Percentiles rank a stretch among this genome's conserved stretches.
Conservation (phyloP, 108 stramenopile species). For the Cyclostephanos tholiformis region DNA sequence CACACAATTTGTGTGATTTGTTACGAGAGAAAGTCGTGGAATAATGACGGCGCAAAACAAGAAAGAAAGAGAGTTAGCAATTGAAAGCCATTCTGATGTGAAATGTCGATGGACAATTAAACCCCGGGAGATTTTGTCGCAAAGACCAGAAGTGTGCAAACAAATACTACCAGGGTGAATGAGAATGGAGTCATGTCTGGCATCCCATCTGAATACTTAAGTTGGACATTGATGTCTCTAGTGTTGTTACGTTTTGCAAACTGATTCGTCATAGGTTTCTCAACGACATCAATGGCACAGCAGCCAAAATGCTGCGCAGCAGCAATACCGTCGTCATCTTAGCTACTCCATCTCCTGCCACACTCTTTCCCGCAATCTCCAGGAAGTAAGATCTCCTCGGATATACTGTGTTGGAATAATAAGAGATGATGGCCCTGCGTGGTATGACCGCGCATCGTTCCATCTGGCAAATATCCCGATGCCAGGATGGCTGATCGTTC, state of each 20-base stretch:
- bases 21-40: neutral
- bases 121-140: neutral
- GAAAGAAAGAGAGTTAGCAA: slow-evolving; percentile 20
- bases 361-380: slow-evolving; percentile 15
- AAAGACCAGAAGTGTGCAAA: slow-evolving; percentile 34
- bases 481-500: slow-evolving; percentile 40
- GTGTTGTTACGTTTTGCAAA: slow-evolving; percentile 1
- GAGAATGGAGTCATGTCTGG: neutral
- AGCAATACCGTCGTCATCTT: slow-evolving; percentile 1
- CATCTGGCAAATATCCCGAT: slow-evolving; percentile 38
- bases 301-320: slow-evolving; percentile 33
- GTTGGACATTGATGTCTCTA: neutral
- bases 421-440: slow-evolving; percentile 26
- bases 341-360: slow-evolving; percentile 4
- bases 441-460: slow-evolving; percentile 36
- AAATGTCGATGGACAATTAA: slow-evolving; percentile 28
- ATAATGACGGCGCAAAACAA: neutral
- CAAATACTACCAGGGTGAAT: slow-evolving; percentile 14
- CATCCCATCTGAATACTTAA: neutral
- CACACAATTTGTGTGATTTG: neutral
- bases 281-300: slow-evolving; percentile 35
- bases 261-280: slow-evolving; percentile 16
- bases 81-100: slow-evolving; percentile 26
- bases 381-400: slow-evolving; percentile 38
- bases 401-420: slow-evolving; percentile 34